Base-by-base conservation (phyloP, 441 rosid genomes). In the Theobroma grandiflorum region DNA sequence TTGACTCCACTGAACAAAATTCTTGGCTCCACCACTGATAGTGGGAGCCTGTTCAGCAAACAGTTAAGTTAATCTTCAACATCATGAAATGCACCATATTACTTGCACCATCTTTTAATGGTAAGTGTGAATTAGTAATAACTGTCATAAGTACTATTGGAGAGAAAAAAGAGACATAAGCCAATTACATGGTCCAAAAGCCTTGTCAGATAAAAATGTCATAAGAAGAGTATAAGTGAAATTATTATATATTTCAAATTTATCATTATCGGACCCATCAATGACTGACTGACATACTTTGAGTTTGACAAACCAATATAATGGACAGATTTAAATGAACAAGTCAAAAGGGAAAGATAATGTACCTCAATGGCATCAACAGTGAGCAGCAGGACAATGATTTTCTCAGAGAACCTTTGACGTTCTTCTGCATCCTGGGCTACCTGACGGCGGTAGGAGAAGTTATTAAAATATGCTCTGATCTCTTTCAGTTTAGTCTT, bases 351-450 rank as follows among this genome's bases (percentile, higher is more conserved):
- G 16, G 8, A 16, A 26, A 61, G 50, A 38, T 1, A 57, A 16
- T 33, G 55, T 92, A 97, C 99, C 99, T 97, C 98, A 80, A 94
- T 92, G 87, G 96, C 94, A 84, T 94, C 99, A 79, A 93, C 96
- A 0, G 99, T 93, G 43, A 95, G 99, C 33, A 97, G 98, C 82
- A 95, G 88, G 20, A 97, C 98, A 74, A 97, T 97, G 52, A 95
- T 92, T 84, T 82, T 93, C 72, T 95, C 97, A 4, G 92, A 84
- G 74, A 97, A 93, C 78, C 90, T 91, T 80, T 94, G 97, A 38
- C 90, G 89, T 85, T 97, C 99, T 89, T 84, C 99, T 10, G 95
- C 92, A 79, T 93, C 93, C 35, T 85, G 94, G 70, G 91, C 76
- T 40, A 97, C 78, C 55, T 86, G 87, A 35, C 90, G 90, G 10